Evolutionary conservation across 139 green algal species (phyloP).

Genomic region (Yamagishiella unicocca): DNA sequence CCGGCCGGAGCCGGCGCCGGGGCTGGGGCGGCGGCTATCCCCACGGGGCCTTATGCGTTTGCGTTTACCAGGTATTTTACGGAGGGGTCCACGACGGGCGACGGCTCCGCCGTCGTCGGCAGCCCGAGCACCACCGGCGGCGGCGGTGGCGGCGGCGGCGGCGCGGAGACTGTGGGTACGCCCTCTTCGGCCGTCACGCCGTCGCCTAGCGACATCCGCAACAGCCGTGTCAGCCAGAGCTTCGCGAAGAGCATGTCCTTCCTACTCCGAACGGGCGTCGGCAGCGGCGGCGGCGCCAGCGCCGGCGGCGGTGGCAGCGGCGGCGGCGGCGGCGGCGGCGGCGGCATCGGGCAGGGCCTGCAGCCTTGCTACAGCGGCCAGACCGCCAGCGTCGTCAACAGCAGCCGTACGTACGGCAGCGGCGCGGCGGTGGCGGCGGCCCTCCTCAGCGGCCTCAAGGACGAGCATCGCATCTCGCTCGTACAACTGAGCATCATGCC

Average conservation of each 20-base stretch:
- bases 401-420: not conserved
- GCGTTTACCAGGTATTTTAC: not conserved
- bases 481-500: constrained; percentile 38
- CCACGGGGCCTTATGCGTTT: too few relatives aligned
- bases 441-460: constrained; percentile 4
- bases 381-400: not conserved
- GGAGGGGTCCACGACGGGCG: not conserved
- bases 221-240: not conserved
- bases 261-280: not conserved
- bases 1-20: too few relatives aligned
- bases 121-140: not conserved
- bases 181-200: not conserved
- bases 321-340: not conserved
- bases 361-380: not conserved
- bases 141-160: not conserved
- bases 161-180: too few relatives aligned
- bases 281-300: not conserved
- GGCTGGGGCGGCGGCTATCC: too few relatives aligned
- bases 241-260: constrained; percentile 27
- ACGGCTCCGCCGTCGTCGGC: not conserved
- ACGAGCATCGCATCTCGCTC: constrained; percentile 16
- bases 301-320: not conserved
- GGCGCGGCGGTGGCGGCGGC: constrained; percentile 30
- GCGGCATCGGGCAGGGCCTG: too few relatives aligned
- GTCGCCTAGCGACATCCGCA: not conserved